Evolutionary conservation across 345 rosid species (phyloP).

Genomic region (Citrus medica): DNA sequence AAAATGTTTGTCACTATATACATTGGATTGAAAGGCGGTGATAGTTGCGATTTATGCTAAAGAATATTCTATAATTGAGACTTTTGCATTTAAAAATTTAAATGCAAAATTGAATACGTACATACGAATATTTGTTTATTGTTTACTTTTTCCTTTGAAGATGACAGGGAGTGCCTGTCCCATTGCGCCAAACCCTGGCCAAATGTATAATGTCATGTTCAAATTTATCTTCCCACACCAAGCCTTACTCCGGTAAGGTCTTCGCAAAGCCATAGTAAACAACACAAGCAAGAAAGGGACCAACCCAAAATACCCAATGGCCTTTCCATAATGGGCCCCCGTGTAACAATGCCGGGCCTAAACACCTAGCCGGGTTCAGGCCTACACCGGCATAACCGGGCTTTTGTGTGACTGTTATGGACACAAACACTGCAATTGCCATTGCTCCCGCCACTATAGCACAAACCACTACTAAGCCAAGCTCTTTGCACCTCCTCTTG

Average conservation of each 20-base stretch:
- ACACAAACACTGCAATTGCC: slow-evolving; percentile 31
- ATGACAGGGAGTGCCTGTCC: neutral
- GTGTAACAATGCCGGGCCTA: slow-evolving; percentile 41
- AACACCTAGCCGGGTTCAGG: slow-evolving; percentile 47
- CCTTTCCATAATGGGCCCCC: slow-evolving; percentile 48
- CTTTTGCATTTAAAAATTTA: too few species aligned
- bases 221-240: neutral
- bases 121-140: too few species aligned
- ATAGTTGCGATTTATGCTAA: neutral
- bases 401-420: slow-evolving; percentile 30
- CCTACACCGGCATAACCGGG: slow-evolving; percentile 39
- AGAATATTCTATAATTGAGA: neutral
- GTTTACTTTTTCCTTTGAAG: neutral
- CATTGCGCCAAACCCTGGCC: neutral
- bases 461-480: slow-evolving; percentile 31
- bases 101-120: neutral
- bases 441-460: slow-evolving; percentile 28
- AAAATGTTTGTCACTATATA: neutral
- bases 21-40: neutral
- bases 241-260: slow-evolving; percentile 21
- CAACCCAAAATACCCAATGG: slow-evolving; percentile 52
- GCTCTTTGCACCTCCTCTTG: slow-evolving; percentile 28
- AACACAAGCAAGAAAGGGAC: slow-evolving; percentile 33
- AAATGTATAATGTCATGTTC: neutral
- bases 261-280: slow-evolving; percentile 24